Evolutionary conservation across 1,284 basidiomycete genomes (phyloP).

Genomic region (Crocinoboletus sp.): DNA sequence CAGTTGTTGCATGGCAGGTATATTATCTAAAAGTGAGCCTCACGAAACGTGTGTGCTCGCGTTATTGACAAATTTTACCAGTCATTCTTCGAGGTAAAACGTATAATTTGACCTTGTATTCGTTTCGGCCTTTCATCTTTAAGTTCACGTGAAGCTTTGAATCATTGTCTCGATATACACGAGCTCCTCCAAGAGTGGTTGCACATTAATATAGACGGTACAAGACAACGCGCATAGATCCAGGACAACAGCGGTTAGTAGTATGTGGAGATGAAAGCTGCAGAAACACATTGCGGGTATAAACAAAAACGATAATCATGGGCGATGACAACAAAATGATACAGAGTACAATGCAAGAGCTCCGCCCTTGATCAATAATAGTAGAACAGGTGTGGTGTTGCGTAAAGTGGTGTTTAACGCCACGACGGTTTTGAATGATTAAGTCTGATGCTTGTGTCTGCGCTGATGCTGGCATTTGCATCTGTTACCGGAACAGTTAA

Average conservation of each 20-base stretch:
- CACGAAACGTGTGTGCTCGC: background rate
- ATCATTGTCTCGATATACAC: background rate
- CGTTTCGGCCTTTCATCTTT: background rate
- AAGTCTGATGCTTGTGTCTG: constrained; percentile 23
- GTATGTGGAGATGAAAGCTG: constrained; percentile 13
- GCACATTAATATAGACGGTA: constrained; percentile 19
- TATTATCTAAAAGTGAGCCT: constrained; percentile 89
- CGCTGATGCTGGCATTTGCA: constrained; percentile 27
- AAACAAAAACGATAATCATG: constrained; percentile 18
- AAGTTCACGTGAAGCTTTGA: background rate
- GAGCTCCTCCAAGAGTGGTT: constrained; percentile 2
- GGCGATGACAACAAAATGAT: constrained; percentile 9
- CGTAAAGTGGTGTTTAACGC: constrained; percentile 20
- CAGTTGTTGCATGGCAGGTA: constrained; percentile 94
- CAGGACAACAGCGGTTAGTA: constrained; percentile 25
- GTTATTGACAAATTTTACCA: constrained; percentile 27
- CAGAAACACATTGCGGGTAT: constrained; percentile 12
- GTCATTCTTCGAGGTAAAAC: constrained; percentile 95
- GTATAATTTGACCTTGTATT: constrained; percentile 63
- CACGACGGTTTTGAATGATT: constrained; percentile 24
- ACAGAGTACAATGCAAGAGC: constrained; percentile 20
- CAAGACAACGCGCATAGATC: constrained; percentile 25
- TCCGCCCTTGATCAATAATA: constrained; percentile 10
- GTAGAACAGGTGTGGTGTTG: constrained; percentile 1
- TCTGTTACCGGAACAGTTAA: constrained; percentile 24